A percentile compares a stretch with the other conserved stretches of the same genome.
These are phyloP conservation scores for Medicago arabica DNA, from an alignment of 306 rosid species.

Conservation along the genomic window DNA sequence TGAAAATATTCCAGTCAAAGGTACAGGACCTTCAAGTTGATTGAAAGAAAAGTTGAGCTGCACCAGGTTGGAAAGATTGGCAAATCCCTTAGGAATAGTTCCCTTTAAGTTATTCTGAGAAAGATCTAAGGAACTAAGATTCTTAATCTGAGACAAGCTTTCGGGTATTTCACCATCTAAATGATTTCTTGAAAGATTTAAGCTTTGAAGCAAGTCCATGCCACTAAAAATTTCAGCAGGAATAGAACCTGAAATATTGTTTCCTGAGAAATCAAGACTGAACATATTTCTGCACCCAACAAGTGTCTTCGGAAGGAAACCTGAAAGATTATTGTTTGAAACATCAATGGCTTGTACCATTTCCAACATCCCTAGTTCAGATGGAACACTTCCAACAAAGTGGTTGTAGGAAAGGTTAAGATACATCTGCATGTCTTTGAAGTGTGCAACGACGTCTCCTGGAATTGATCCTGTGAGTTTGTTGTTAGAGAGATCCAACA, in stretches of 20 bases:
- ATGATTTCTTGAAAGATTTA: constrained; percentile 78
- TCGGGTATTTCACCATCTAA: constrained; percentile 69
- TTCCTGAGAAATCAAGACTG: constrained; percentile 76
- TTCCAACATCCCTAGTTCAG: constrained; percentile 73
- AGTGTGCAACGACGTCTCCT: constrained; percentile 50
- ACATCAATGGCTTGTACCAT: constrained; percentile 76
- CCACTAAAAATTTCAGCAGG: constrained; percentile 59
- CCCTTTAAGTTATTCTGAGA: constrained; percentile 80
- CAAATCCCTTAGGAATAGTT: constrained; percentile 57
- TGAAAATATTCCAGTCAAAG: constrained; percentile 65
- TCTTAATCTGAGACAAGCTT: constrained; percentile 55
- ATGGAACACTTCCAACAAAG: constrained; percentile 69
- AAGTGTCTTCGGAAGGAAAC: constrained; percentile 65
- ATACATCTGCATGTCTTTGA: constrained; percentile 67
- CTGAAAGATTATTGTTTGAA: constrained; percentile 82
- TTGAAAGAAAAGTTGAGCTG: constrained; percentile 80
- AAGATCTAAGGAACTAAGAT: constrained; percentile 72
- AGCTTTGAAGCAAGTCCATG: constrained; percentile 59
- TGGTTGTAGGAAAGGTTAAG: constrained; percentile 75
- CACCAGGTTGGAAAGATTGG: constrained; percentile 61
- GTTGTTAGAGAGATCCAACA: constrained; percentile 78
- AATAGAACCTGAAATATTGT: constrained; percentile 76
- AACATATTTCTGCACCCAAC: constrained; percentile 69
- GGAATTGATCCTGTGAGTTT: constrained; percentile 68
- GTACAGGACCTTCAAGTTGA: constrained; percentile 77